A percentile compares a stretch with the other conserved stretches of the same genome.
These are phyloP conservation scores for Daldinia sp. DNA, from an alignment of 2,329 filamentous ascomycete species.

Conservation along the genomic window DNA sequence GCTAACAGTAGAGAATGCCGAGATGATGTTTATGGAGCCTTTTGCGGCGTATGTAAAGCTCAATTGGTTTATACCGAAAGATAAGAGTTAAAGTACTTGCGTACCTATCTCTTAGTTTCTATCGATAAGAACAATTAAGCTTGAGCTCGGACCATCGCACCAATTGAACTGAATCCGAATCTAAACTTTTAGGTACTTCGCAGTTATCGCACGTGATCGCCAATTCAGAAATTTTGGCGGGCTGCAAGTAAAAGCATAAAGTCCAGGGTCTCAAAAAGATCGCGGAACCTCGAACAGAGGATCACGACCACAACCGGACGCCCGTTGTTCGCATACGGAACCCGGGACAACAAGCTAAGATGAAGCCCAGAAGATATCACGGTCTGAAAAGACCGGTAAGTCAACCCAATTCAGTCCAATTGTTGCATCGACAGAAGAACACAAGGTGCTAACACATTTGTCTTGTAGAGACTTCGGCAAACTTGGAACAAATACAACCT, in stretches of 20 bases:
- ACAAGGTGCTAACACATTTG: conserved; percentile 13
- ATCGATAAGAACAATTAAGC: background rate
- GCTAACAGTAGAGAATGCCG: background rate
- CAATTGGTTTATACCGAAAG: no score
- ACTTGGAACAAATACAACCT: conserved; percentile 99
- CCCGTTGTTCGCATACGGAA: conserved; percentile 33
- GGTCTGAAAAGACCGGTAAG: conserved; percentile 74
- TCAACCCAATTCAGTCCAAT: conserved; percentile 37
- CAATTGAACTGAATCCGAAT: background rate
- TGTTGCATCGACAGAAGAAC: background rate
- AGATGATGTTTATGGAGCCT: background rate
- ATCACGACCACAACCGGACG: conserved; percentile 17
- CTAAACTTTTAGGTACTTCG: background rate
- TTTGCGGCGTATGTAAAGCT: no score
- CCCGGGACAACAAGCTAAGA: conserved; percentile 51
- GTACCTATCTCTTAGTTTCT: background rate
- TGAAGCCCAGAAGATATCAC: conserved; percentile 73
- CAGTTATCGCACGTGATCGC: conserved; percentile 34
- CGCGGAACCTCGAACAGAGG: conserved; percentile 19
- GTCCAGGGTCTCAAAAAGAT: conserved; percentile 13
- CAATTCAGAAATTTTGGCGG: conserved; percentile 44
- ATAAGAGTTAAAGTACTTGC: background rate
- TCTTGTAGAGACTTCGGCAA: conserved; percentile 84
- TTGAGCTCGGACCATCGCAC: conserved; percentile 5
- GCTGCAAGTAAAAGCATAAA: conserved; percentile 16